Evolutionary conservation across 1,284 basidiomycete genomes (phyloP).

Genomic region (Hemileia vastatrix): DNA sequence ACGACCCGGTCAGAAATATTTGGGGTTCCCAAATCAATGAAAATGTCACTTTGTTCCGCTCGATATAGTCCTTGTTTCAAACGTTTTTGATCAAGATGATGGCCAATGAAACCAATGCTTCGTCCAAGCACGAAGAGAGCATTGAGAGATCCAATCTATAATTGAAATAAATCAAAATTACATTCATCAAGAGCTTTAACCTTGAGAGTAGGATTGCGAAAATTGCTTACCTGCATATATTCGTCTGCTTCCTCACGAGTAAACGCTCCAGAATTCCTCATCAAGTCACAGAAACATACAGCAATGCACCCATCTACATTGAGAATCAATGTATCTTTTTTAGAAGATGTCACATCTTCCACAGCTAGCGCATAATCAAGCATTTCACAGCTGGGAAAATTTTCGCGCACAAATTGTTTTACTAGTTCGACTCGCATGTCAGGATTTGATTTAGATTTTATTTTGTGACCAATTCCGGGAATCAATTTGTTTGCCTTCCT

Average conservation of each 20-base stretch:
- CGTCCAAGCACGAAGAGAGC: slow-evolving; percentile 95
- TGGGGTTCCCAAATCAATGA: slow-evolving; percentile 18
- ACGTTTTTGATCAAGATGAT: slow-evolving; percentile 90
- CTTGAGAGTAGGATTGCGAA: no score
- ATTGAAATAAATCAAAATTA: background rate
- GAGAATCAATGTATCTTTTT: slow-evolving; percentile 85
- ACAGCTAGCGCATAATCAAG: slow-evolving; percentile 98
- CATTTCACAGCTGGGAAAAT: slow-evolving; percentile 68
- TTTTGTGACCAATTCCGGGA: slow-evolving; percentile 99
- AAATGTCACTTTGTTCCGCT: slow-evolving; percentile 20
- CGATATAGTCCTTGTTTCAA: slow-evolving; percentile 55
- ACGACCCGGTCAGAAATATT: slow-evolving; percentile 18
- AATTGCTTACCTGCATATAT: slow-evolving; percentile 65
- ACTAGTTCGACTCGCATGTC: slow-evolving; percentile 90
- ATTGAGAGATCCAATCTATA: slow-evolving; percentile 74
- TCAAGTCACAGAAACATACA: slow-evolving; percentile 92
- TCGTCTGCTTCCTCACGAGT: slow-evolving; percentile 91
- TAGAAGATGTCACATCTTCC: slow-evolving; percentile 92
- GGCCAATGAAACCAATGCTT: slow-evolving; percentile 92
- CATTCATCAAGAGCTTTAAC: background rate
- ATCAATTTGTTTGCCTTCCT: slow-evolving; percentile 95
- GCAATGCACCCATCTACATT: slow-evolving; percentile 98
- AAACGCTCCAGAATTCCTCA: slow-evolving; percentile 87
- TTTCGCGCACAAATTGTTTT: slow-evolving; percentile 88
- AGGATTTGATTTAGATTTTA: slow-evolving; percentile 89